phyloP scores from a whole-genome alignment of 176 grass and related monocot genomes.

The Chrysopogon serrulatus region DNA sequence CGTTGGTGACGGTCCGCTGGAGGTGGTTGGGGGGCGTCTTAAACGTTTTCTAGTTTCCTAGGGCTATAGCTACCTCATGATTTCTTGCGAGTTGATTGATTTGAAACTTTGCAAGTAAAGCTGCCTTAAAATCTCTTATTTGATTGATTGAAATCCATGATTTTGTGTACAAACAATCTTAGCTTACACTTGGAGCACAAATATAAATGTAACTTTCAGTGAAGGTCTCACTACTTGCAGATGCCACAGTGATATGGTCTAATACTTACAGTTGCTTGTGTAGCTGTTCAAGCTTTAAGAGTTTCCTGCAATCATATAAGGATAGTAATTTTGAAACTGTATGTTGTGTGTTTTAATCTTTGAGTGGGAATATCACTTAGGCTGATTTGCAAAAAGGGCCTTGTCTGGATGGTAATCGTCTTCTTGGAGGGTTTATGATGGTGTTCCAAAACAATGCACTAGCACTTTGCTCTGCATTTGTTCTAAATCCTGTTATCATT shows the following conservation, averaged over 20 bases:
- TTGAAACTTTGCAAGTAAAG: background rate
- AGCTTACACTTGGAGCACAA: background rate
- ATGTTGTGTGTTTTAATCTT: background rate
- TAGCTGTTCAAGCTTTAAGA: background rate
- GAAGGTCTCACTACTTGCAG: background rate
- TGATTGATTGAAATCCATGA: background rate
- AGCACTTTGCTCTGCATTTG: background rate
- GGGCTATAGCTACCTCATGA: background rate
- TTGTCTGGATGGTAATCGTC: background rate
- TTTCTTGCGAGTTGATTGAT: background rate
- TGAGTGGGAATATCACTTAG: background rate
- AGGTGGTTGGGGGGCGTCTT: background rate
- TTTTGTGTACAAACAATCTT: background rate
- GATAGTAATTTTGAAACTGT: background rate
- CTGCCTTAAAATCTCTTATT: background rate
- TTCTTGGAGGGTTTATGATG: background rate
- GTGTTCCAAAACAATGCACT: background rate
- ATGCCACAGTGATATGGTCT: background rate
- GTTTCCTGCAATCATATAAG: background rate
- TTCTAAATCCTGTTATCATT: background rate
- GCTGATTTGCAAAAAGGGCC: background rate
- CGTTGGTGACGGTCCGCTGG: background rate
- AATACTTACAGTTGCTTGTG: background rate
- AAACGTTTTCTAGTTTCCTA: background rate
- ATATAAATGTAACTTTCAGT: background rate